Base-by-base conservation (phyloP, 208 protist species). In the Crithidia acanthocephali region DNA sequence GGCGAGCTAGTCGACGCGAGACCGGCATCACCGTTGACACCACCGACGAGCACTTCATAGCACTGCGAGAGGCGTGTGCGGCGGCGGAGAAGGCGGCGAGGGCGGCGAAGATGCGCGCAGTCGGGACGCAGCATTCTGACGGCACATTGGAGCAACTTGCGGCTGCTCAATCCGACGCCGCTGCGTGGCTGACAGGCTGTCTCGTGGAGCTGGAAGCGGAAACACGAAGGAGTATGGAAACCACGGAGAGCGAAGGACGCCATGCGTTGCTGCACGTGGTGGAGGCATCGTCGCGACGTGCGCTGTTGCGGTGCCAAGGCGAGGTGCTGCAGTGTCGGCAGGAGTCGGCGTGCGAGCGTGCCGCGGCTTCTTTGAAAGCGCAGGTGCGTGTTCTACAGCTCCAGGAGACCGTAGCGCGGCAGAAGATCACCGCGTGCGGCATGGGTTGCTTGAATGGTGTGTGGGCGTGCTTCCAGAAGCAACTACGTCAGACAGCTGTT, bases 121-220 rank as follows among this genome's bases (percentile, higher is more conserved):
- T 69, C 20, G 72, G 64, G 0, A 71, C 64, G 2, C 72, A 77
- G 58, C 58, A 77, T 44, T 66, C 47, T 10, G 72, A 72, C 48
- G 58, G 58, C 1, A 32, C 64, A 6, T 32, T 62, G 6, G 72
- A 77, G 57, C 33, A 40, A 6, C 60, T 77, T 22, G 52, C 48
- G 18, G 22, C 40, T 0, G 56, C 66, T 13, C 55, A 62, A 47
- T 32, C 63, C 6, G 57, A 65, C 2, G 72, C 72, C 9, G 37
- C 45, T 0, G 59, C 64, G 2, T 77, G 72, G 72, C 28, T 65
- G 33, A 47, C 23, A 33, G 25, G 50, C 18, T 4, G 45, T 16
- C 47, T 77, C 3, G 22, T 28, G 11, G 18, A 32, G 13, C 8
- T 71, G 15, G 72, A 77, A 30, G 48, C 13, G 4, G 57, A 48